Evolutionary conservation across 2,329 filamentous ascomycete genomes (phyloP).

Genomic region (Sordariomycetes sp.): DNA sequence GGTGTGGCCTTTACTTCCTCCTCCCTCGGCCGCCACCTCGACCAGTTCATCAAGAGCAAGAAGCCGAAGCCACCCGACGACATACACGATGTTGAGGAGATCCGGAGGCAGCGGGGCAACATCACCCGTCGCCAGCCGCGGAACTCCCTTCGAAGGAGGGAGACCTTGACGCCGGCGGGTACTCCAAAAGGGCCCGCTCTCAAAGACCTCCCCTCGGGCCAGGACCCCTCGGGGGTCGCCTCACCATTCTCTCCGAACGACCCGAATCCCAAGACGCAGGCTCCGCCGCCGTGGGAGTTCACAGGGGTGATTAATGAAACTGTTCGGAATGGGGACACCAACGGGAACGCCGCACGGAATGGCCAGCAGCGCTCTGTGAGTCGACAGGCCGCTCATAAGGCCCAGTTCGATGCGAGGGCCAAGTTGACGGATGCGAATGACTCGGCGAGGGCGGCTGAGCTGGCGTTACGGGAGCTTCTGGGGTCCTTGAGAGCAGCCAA

Average conservation of each 20-base stretch:
- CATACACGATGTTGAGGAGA: conserved; percentile 80
- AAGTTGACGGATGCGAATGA: conserved; percentile 59
- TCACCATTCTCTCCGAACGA: conserved; percentile 25
- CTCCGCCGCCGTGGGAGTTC: conserved; percentile 11
- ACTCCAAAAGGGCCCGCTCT: conserved; percentile 27
- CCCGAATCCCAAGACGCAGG: conserved; percentile 3
- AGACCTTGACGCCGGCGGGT: conserved; percentile 44
- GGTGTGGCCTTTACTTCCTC: conserved; percentile 85
- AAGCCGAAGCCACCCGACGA: conserved; percentile 83
- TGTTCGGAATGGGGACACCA: conserved; percentile 8
- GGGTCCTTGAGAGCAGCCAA: conserved; percentile 72
- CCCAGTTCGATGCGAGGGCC: conserved; percentile 49
- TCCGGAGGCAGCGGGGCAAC: conserved; percentile 65
- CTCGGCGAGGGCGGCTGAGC: conserved; percentile 68
- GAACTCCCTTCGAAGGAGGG: conserved; percentile 41
- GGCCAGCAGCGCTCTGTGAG: conserved; percentile 27
- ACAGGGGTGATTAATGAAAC: not conserved
- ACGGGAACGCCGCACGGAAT: conserved; percentile 20
- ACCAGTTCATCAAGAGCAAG: conserved; percentile 86
- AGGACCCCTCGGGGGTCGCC: conserved; percentile 22
- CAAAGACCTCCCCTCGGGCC: conserved; percentile 15
- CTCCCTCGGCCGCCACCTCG: conserved; percentile 82
- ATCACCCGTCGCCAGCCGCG: conserved; percentile 81
- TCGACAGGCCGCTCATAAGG: conserved; percentile 41
- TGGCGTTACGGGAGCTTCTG: conserved; percentile 73